Base-by-base conservation (phyloP, 352 stramenopile genomes). In the Phytophthora podocarpi region DNA sequence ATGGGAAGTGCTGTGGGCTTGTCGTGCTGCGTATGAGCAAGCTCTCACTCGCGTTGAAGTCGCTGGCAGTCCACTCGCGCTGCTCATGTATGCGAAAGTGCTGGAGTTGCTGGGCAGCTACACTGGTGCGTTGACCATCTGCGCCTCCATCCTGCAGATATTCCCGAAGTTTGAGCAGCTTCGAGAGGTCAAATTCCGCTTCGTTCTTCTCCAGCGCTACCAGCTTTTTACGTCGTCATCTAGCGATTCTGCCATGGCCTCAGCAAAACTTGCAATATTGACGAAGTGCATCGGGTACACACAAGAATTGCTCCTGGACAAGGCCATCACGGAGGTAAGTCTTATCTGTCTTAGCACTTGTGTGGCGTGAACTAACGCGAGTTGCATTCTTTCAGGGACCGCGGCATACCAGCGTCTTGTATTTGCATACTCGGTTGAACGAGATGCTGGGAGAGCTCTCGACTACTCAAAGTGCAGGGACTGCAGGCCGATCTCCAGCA, bases 1-100 rank as follows among this genome's bases (percentile, higher is more conserved):
- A 26, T 93, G 85, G 82, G 70, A 84, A 11, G 51, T 64, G 12
- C 64, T 91, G 7, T 93, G 82, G 80, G 76, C 88, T 31, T 74
- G 78, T 21, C 81, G 80, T 26, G 74, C 55, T 20, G 66, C 74
- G 7, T 89, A 80, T 47, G 80, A 91, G 16, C 72, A 89, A 63
- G 76, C 76, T 16, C 50, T 90, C 12, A 74, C 36, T 15, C 66
- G 76, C 31, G 28, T 90, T 8, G 80, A 89, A 37, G 78, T 86
- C 10, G 63, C 75, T 0, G 76, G 70, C 36, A 86, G 67, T 21
- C 76, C 80, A 34, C 62, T 76, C 20, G 74, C 74, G 4, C 53
- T 90, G 4, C 69, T 78, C 27, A 67, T 74, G n/a, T 90, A 89
- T 36, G 76, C 72, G 2, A 72, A 65, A 23, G 76, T 88, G 2